Evolutionary conservation across 2,329 filamentous ascomycete species (phyloP).

Genomic region (Chrysoporthe puriensis): DNA sequence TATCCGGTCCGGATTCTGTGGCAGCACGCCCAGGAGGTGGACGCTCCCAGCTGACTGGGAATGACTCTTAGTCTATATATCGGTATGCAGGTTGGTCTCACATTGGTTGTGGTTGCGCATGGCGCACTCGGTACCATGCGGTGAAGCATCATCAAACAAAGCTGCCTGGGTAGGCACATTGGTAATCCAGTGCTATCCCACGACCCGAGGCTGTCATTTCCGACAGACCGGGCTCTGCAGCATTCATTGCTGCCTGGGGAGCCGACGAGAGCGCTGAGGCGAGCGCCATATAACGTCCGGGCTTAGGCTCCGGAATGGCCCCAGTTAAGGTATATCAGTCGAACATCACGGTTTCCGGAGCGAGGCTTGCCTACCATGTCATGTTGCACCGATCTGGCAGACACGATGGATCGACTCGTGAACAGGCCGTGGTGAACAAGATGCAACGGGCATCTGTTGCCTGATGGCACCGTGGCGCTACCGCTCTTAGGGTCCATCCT

Average conservation of each 20-base stretch:
- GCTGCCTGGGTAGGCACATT: neutral
- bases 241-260: neutral
- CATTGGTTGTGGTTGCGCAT: neutral
- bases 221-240: neutral
- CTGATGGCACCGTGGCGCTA: neutral
- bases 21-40: neutral
- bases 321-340: neutral
- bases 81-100: neutral
- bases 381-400: neutral
- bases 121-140: neutral
- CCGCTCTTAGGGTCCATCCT: neutral
- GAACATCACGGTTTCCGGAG: neutral
- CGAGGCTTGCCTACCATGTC: neutral
- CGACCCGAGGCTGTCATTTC: neutral
- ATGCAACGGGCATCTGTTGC: neutral
- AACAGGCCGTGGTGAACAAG: neutral
- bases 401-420: neutral
- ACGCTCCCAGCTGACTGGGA: neutral
- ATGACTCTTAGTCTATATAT: neutral
- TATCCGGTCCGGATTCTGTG: neutral
- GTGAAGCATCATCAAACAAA: neutral
- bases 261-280: neutral
- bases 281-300: neutral
- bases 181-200: neutral
- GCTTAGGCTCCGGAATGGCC: neutral